Percentiles rank a stretch among this genome's conserved stretches.
These are phyloP conservation scores for Dryadomyces quercivorus DNA, from an alignment of 2,329 filamentous ascomycete species.

Conservation along the genomic window DNA sequence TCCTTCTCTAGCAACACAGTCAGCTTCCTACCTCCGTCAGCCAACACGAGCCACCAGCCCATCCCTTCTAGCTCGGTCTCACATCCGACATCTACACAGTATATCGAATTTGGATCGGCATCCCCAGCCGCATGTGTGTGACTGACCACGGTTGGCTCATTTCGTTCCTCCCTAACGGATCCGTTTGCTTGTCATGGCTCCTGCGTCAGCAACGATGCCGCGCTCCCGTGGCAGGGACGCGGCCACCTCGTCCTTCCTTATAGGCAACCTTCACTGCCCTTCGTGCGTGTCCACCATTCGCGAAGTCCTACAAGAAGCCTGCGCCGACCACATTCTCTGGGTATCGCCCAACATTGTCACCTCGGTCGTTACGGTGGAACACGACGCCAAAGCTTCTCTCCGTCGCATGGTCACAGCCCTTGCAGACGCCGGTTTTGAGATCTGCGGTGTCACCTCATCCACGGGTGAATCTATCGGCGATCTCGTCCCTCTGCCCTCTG, in stretches of 20 bases:
- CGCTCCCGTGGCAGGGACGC: slow-evolving; percentile 6
- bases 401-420: slow-evolving; percentile 32
- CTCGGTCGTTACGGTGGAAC: slow-evolving; percentile 52
- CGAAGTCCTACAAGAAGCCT: slow-evolving; percentile 37
- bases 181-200: slow-evolving; percentile 10
- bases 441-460: slow-evolving; percentile 34
- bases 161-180: too few relatives aligned
- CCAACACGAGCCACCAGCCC: too few relatives aligned
- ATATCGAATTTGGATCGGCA: too few relatives aligned
- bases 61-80: not conserved
- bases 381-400: slow-evolving; percentile 33
- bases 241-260: slow-evolving; percentile 48
- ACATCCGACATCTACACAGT: too few relatives aligned
- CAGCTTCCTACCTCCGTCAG: too few relatives aligned
- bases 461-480: slow-evolving; percentile 14
- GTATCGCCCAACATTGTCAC: slow-evolving; percentile 61
- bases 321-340: slow-evolving; percentile 34
- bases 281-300: slow-evolving; percentile 60
- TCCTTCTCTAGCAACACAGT: not conserved
- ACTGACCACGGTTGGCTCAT: too few relatives aligned
- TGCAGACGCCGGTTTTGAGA: slow-evolving; percentile 45
- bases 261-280: slow-evolving; percentile 68
- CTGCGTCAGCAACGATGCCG: slow-evolving; percentile 14
- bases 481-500: not conserved
- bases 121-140: too few relatives aligned